phyloP scores from a whole-genome alignment of 164 flowering plant genomes.

The Umbellularia californica region DNA sequence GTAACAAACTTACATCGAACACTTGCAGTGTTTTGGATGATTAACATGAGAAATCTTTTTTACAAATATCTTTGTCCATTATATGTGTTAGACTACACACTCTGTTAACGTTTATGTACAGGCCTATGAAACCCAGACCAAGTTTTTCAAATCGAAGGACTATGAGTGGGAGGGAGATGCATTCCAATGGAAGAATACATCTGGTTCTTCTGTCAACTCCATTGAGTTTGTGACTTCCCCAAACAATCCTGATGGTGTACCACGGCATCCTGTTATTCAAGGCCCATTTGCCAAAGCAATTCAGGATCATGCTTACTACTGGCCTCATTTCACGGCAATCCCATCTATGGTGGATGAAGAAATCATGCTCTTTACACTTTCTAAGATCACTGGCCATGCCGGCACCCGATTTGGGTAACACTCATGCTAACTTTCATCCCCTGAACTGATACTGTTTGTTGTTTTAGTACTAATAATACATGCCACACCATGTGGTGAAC shows the following conservation, averaged over 20 bases:
- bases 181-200: constrained; percentile 27
- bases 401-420: constrained; percentile 69
- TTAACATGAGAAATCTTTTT: too few relatives aligned
- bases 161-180: constrained; percentile 47
- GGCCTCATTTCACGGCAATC: constrained; percentile 81
- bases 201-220: constrained; percentile 15
- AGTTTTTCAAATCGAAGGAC: constrained; percentile 25
- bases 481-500: too few relatives aligned
- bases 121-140: constrained; percentile 44
- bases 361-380: constrained; percentile 60
- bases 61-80: too few relatives aligned
- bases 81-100: too few relatives aligned
- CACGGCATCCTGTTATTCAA: constrained; percentile 34
- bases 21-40: too few relatives aligned
- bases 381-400: constrained; percentile 81
- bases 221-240: constrained; percentile 77
- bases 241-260: constrained; percentile 66
- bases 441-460: too few relatives aligned
- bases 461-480: too few relatives aligned
- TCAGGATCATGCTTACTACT: constrained; percentile 62
- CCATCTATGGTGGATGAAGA: constrained; percentile 51
- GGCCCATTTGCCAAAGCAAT: constrained; percentile 38
- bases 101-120: background rate
- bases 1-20: too few relatives aligned
- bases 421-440: too few relatives aligned